These are phyloP conservation scores for Aspergillus olivimuriae DNA, from an alignment of 495 filamentous ascomycete genomes.

Conservation along the genomic window DNA sequence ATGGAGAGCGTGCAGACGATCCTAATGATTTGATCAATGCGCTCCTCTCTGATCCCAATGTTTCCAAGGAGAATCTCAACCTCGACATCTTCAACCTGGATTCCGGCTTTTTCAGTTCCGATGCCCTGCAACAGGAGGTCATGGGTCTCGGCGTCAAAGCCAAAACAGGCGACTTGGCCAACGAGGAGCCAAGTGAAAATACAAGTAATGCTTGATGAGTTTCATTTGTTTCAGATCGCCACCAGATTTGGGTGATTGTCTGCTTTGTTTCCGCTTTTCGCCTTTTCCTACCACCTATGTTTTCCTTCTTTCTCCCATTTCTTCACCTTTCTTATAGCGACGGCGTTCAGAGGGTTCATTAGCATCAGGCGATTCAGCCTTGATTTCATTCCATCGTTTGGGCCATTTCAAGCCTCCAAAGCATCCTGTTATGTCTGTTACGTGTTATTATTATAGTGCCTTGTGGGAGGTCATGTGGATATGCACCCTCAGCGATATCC, in stretches of 20 bases:
- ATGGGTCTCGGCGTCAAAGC: constrained; percentile 16
- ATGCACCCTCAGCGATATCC: no score
- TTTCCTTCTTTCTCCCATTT: constrained; percentile 8
- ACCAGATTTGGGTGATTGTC: no score
- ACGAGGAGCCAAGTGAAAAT: constrained; percentile 9
- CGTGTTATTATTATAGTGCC: no score
- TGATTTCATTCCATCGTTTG: constrained; percentile 2
- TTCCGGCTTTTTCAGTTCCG: constrained; percentile 39
- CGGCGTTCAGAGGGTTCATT: constrained; percentile 26
- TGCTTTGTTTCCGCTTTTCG: constrained; percentile 2
- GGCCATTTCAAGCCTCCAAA: neutral
- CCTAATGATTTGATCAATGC: constrained; percentile 33
- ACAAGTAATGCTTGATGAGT: constrained; percentile 16
- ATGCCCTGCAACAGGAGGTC: constrained; percentile 24
- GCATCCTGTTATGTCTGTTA: no score
- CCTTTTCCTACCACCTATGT: constrained; percentile 3
- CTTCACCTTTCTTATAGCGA: constrained; percentile 25
- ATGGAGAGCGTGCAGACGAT: constrained; percentile 15
- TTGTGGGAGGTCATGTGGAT: no score
- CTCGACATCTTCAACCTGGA: constrained; percentile 33
- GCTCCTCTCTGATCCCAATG: constrained; percentile 33
- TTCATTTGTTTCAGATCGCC: no score
- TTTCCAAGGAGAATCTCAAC: constrained; percentile 23
- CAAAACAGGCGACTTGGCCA: constrained; percentile 14
- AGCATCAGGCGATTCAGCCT: neutral